A percentile compares a stretch with the other conserved stretches of the same genome.
phyloP scores from a whole-genome alignment of 192 early-diverging fungal species.

The Allomyces javanicus region DNA sequence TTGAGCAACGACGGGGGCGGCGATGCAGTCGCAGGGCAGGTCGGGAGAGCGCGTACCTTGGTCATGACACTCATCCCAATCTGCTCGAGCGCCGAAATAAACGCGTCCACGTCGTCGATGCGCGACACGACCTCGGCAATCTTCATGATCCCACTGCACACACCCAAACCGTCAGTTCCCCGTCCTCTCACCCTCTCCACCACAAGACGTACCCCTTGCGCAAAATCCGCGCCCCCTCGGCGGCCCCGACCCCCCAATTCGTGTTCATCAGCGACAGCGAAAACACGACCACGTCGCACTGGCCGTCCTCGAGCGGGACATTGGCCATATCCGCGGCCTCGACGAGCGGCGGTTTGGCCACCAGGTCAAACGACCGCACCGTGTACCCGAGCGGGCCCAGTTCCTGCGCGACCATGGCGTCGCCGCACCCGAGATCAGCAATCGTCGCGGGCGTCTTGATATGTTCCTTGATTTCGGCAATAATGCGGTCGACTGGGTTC shows the following conservation, averaged over 20 bases:
- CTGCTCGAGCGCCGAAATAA: conserved; percentile 44
- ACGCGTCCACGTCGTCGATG: conserved; percentile 56
- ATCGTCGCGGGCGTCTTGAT: conserved; percentile 32
- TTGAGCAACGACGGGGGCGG: too few species aligned
- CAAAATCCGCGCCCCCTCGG: conserved; percentile 71
- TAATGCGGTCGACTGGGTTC: conserved; percentile 80
- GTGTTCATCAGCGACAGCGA: conserved; percentile 93
- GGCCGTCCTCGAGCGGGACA: conserved; percentile 45
- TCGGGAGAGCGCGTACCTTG: conserved; percentile 24
- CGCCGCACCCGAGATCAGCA: conserved; percentile 92
- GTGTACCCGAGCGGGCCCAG: conserved; percentile 32
- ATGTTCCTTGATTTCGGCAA: conserved; percentile 33
- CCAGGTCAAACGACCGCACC: conserved; percentile 76
- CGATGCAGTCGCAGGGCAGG: too few species aligned
- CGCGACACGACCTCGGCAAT: conserved; percentile 89
- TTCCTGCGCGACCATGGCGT: conserved; percentile 61
- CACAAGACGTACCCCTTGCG: conserved; percentile 35
- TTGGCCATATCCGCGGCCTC: conserved; percentile 84
- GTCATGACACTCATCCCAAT: conserved; percentile 56
- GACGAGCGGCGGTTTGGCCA: conserved; percentile 54
- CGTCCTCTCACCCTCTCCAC: neutral
- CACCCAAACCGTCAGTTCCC: neutral
- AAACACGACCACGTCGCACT: conserved; percentile 73
- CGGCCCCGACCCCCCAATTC: conserved; percentile 77
- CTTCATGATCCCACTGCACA: conserved; percentile 62